phyloP scores from a whole-genome alignment of 306 rosid species.

The Crotalaria pallida region DNA sequence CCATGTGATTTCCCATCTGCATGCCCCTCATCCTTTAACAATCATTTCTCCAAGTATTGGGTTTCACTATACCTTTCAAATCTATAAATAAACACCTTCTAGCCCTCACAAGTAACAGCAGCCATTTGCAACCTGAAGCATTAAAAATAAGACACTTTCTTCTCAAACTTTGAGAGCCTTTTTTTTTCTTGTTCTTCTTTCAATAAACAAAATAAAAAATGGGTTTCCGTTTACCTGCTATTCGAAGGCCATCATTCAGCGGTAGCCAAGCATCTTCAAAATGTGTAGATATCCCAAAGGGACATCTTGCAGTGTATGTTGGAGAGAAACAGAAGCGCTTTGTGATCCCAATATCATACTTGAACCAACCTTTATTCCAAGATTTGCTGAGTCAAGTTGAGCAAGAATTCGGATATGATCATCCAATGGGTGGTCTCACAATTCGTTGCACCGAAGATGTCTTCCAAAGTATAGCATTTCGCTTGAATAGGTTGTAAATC shows the following conservation, averaged over 20 bases:
- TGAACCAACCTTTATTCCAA: constrained; percentile 40
- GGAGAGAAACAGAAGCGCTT: constrained; percentile 45
- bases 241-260: not conserved
- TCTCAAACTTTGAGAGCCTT: not conserved
- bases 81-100: not conserved
- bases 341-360: constrained; percentile 36
- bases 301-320: constrained; percentile 39
- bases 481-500: not conserved
- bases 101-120: not conserved
- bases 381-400: constrained; percentile 24
- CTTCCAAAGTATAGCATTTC: constrained; percentile 20
- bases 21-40: not conserved
- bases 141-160: not conserved
- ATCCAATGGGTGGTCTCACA: constrained; percentile 45
- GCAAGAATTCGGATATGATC: constrained; percentile 43
- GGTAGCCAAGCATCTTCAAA: constrained; percentile 19
- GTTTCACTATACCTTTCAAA: not conserved
- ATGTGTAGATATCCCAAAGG: constrained; percentile 36
- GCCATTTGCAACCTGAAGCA: not conserved
- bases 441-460: constrained; percentile 36
- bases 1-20: constrained; percentile 26
- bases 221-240: constrained; percentile 31
- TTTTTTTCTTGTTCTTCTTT: not conserved
- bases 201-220: not conserved
- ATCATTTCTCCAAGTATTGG: not conserved